These are phyloP conservation scores for Lasiodiplodia citricola DNA, from an alignment of 2,329 filamentous ascomycete genomes.

Conservation along the genomic window DNA sequence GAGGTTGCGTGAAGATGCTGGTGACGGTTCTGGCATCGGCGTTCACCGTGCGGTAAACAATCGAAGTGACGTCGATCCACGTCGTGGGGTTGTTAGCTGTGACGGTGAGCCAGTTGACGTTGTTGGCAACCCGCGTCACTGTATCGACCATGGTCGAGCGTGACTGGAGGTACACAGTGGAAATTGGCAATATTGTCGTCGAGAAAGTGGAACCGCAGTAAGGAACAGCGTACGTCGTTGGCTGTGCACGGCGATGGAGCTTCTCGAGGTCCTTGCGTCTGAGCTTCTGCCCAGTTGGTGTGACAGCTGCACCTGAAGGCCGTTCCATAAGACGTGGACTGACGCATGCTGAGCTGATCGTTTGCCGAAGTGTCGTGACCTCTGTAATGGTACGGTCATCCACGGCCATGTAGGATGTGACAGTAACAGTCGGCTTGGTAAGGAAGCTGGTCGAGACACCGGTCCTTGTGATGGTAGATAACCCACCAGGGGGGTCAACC, in stretches of 20 bases:
- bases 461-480: neutral
- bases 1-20: neutral
- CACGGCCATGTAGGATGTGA: neutral
- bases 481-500: neutral
- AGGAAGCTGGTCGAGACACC: constrained; percentile 13
- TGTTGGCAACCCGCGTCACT: constrained; percentile 12
- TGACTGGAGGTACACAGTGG: constrained; percentile 2
- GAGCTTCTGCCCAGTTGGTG: neutral
- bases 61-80: constrained; percentile 6
- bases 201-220: constrained; percentile 20
- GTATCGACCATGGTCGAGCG: constrained; percentile 14
- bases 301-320: neutral
- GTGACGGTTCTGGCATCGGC: constrained; percentile 3
- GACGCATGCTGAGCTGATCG: constrained; percentile 10
- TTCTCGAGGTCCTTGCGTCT: neutral
- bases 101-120: constrained; percentile 1
- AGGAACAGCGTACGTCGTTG: constrained; percentile 4
- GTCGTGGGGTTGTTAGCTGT: constrained; percentile 6
- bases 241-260: constrained; percentile 10
- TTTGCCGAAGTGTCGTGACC: neutral
- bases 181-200: constrained; percentile 9
- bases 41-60: neutral
- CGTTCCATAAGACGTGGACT: constrained; percentile 7
- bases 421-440: constrained; percentile 9
- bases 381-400: constrained; percentile 15